A percentile compares a stretch with the other conserved stretches of the same genome.
phyloP scores from a whole-genome alignment of 371 early-diverging fungal genomes.

The Mucor indicus region DNA sequence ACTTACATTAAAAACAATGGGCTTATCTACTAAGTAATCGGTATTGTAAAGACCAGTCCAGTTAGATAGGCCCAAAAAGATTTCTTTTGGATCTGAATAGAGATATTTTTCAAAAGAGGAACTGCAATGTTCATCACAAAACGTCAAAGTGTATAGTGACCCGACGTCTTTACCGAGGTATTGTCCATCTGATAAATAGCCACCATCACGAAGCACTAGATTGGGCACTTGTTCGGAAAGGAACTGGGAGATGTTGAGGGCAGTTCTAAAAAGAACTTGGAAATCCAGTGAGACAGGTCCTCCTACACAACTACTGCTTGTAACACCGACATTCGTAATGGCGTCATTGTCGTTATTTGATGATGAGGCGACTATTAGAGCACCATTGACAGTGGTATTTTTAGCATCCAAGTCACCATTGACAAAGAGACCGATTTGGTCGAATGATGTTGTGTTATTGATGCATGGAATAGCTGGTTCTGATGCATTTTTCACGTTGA shows the following conservation, averaged over 20 bases:
- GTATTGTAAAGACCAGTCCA: constrained; percentile 13
- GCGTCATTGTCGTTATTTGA: background rate
- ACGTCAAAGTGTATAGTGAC: too few relatives aligned
- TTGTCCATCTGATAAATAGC: constrained; percentile 11
- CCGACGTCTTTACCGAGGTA: background rate
- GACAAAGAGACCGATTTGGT: background rate
- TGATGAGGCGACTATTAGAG: background rate
- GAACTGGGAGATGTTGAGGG: constrained; percentile 2
- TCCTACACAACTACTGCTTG: background rate
- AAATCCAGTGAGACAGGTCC: background rate
- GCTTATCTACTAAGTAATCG: constrained; percentile 4
- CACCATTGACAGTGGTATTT: constrained; percentile 4
- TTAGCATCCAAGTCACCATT: background rate
- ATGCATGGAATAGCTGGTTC: background rate
- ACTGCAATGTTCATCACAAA: too few relatives aligned
- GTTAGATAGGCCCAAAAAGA: constrained; percentile 8
- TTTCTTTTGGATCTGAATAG: constrained; percentile 5
- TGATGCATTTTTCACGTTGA: background rate
- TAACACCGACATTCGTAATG: background rate
- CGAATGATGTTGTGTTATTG: background rate
- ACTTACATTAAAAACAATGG: constrained; percentile 8
- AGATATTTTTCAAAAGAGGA: too few relatives aligned
- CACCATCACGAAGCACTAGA: constrained; percentile 10
- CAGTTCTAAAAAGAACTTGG: background rate
- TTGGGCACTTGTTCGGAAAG: constrained; percentile 7